Evolutionary conservation across 2,329 filamentous ascomycete genomes (phyloP), one percentile per base, ranked within the genome.

Genomic region (Colletotrichum cereale): DNA sequence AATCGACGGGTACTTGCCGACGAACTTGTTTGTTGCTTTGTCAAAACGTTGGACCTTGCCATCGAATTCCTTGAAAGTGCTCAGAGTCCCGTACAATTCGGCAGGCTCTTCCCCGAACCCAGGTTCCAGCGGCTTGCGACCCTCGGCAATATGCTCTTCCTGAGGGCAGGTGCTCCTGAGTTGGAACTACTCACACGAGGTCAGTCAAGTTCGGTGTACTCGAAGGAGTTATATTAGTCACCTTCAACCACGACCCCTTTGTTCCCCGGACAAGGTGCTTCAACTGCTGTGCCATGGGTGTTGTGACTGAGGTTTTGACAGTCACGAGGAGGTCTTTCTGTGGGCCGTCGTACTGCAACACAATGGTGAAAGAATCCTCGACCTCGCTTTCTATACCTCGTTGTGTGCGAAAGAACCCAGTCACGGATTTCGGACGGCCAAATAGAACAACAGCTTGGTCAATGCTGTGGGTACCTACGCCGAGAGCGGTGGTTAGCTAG

Each of bases 221-320:
- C 61, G 68, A 0, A 48, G 12, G 21, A 1, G 7, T 10, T 14
- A 1, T 8, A 2, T 7, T 0, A 67, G 62, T 47, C 57, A 81
- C 81, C 75, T 85, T 85, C 67, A 84, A 71, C 65, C 80, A 85
- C 0, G 79, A 78, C 0, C 89, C 90, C 77, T 90, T 87, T 1
- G 87, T 88, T 29, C 90, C 90, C 2, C 89, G 81, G 7, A 91
- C 85, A 85, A 89, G 91, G 79, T 86, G 91, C 63, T 89, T 82
- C 72, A 91, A 78, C 77, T 92, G 90, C 74, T 89, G 84, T 56
- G 84, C 84, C 76, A 91, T 87, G 1, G 86, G 84, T 67, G 86
- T 89, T 50, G 91, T 83, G 18, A 91, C 86, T 2, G 84, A 84
- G 11, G 89, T 89, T 79, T 91, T 91, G 47, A 86, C 86, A 0